These are phyloP conservation scores for Flaveria linearis DNA, from an alignment of 129 eudicot genomes.

Conservation along the genomic window DNA sequence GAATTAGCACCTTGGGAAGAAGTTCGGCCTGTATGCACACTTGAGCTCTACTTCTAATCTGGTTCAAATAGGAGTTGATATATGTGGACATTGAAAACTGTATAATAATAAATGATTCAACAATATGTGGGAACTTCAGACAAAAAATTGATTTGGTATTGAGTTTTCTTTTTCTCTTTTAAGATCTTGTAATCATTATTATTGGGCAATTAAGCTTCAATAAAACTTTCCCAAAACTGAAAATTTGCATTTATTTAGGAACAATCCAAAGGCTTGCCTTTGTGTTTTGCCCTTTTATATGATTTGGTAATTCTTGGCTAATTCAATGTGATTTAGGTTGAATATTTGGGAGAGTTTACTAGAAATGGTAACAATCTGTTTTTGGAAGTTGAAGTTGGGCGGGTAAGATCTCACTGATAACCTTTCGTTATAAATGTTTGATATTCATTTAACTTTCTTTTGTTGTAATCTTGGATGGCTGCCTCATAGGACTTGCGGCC, in stretches of 20 bases:
- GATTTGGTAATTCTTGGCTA: neutral
- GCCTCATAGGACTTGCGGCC: slow-evolving; percentile 62
- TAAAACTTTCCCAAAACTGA: neutral
- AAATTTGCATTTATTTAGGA: neutral
- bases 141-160: too few relatives aligned
- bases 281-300: neutral
- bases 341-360: slow-evolving; percentile 60
- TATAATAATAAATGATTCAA: neutral
- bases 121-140: too few relatives aligned
- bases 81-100: neutral
- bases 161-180: too few relatives aligned
- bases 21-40: slow-evolving; percentile 51
- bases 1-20: slow-evolving; percentile 69
- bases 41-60: neutral
- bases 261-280: neutral
- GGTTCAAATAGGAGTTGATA: neutral
- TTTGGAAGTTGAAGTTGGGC: slow-evolving; percentile 62
- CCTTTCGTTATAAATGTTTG: neutral
- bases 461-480: neutral
- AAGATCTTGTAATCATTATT: neutral
- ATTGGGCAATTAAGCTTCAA: neutral
- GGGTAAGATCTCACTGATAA: slow-evolving; percentile 34
- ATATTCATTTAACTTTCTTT: neutral
- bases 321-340: slow-evolving; percentile 52
- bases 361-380: slow-evolving; percentile 60